Percentiles rank a stretch among this genome's conserved stretches.
phyloP scores from a whole-genome alignment of 2,329 filamentous ascomycete genomes.

The Colletotrichum trifolii region DNA sequence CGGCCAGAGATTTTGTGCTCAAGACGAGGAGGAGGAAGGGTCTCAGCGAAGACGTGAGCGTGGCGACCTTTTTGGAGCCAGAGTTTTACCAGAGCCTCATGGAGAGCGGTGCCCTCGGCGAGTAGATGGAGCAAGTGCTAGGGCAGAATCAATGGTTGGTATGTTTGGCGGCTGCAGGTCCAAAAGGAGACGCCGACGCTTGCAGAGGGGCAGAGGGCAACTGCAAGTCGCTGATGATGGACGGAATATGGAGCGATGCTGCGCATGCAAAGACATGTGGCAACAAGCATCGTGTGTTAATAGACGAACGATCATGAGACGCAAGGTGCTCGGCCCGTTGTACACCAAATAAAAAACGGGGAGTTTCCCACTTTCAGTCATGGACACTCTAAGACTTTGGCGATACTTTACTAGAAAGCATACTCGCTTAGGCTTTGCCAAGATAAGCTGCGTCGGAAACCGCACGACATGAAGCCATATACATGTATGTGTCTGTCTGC shows the following conservation, averaged over 20 bases:
- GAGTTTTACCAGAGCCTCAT: slow-evolving; percentile 90
- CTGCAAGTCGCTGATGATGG: slow-evolving; percentile 10
- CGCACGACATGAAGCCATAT: too few relatives aligned
- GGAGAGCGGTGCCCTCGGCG: slow-evolving; percentile 87
- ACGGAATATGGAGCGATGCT: slow-evolving; percentile 17
- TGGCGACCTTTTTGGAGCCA: slow-evolving; percentile 95
- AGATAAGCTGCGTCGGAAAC: too few relatives aligned
- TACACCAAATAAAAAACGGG: slow-evolving; percentile 15
- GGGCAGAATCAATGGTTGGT: not conserved
- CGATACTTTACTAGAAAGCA: not conserved
- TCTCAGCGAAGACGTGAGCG: slow-evolving; percentile 92
- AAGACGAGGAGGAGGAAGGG: slow-evolving; percentile 96
- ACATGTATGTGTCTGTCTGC: too few relatives aligned
- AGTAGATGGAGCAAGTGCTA: slow-evolving; percentile 37
- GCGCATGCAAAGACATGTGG: slow-evolving; percentile 11
- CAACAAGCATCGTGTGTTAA: slow-evolving; percentile 9
- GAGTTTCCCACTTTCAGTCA: not conserved
- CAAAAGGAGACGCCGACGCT: slow-evolving; percentile 7
- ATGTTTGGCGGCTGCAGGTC: not conserved
- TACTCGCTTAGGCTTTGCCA: too few relatives aligned
- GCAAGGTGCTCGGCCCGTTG: slow-evolving; percentile 16
- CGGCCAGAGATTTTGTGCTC: slow-evolving; percentile 93
- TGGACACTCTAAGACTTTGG: not conserved
- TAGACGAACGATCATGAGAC: slow-evolving; percentile 26
- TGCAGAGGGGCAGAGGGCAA: slow-evolving; percentile 1